phyloP scores from a whole-genome alignment of 306 rosid genomes.

The Casuarina cunninghamiana region DNA sequence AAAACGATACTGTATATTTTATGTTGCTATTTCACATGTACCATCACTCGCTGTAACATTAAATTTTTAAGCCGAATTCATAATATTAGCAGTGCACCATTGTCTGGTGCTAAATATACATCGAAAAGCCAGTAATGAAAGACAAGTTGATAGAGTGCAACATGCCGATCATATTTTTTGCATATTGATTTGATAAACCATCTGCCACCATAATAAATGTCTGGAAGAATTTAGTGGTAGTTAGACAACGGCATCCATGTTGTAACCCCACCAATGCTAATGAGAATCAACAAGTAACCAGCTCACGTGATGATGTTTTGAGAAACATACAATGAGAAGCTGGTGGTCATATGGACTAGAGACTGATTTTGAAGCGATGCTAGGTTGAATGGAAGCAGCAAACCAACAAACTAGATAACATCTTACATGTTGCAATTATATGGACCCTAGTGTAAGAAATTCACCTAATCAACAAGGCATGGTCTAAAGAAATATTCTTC shows the following conservation, averaged over 20 bases:
- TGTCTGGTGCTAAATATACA: conserved; percentile 2
- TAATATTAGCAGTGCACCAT: not conserved
- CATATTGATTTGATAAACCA: not conserved
- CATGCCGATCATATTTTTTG: not conserved
- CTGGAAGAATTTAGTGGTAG: not conserved
- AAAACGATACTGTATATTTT: not conserved
- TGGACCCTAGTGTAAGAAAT: not conserved
- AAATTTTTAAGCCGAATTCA: not conserved
- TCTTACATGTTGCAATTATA: not conserved
- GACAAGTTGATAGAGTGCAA: too few relatives aligned
- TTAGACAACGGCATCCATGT: not conserved
- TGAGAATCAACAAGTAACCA: not conserved
- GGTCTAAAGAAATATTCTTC: not conserved
- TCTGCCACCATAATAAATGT: not conserved
- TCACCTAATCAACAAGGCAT: not conserved
- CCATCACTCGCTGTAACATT: conserved; percentile 4
- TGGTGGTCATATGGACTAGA: not conserved
- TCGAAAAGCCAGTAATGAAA: conserved; percentile 1
- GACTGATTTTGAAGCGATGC: conserved; percentile 14
- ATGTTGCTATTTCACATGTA: not conserved
- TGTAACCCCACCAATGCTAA: not conserved
- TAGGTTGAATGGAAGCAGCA: conserved; percentile 26
- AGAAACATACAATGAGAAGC: conserved; percentile 15
- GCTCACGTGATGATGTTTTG: conserved; percentile 16
- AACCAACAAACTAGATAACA: not conserved